A percentile compares a stretch with the other conserved stretches of the same genome.
Evolutionary conservation across 2,329 filamentous ascomycete species (phyloP).

Genomic region (Colletotrichum endophyticum): DNA sequence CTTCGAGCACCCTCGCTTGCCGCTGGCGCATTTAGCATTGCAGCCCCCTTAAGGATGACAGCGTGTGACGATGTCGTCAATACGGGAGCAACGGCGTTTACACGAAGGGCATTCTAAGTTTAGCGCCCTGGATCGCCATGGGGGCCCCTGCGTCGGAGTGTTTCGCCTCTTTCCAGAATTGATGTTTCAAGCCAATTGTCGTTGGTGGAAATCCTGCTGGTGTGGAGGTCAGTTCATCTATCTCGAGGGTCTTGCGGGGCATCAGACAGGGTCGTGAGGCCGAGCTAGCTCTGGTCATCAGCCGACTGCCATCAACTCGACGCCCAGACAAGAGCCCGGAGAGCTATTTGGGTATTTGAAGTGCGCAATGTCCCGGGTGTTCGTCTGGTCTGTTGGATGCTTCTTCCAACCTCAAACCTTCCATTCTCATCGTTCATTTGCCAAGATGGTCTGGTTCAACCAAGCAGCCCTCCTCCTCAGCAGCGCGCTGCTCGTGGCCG

Average conservation of each 20-base stretch:
- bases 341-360: not conserved
- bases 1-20: not conserved
- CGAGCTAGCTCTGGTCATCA: not conserved
- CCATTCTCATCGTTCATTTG: not conserved
- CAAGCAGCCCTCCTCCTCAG: slow-evolving; percentile 2
- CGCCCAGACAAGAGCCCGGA: not conserved
- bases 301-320: not conserved
- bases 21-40: not conserved
- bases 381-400: not conserved
- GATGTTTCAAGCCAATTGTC: not conserved
- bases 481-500: slow-evolving; percentile 10
- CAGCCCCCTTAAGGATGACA: not conserved
- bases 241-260: not conserved
- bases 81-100: not conserved
- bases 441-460: slow-evolving; percentile 5
- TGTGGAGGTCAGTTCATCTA: not conserved
- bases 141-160: not conserved
- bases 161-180: slow-evolving; percentile 2
- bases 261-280: not conserved
- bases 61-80: not conserved
- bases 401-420: not conserved
- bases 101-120: not conserved
- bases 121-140: not conserved
- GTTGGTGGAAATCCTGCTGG: not conserved
- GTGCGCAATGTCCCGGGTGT: not conserved